These are phyloP conservation scores for Pichia deserticola DNA, from an alignment of 805 yeast species.

Conservation along the genomic window DNA sequence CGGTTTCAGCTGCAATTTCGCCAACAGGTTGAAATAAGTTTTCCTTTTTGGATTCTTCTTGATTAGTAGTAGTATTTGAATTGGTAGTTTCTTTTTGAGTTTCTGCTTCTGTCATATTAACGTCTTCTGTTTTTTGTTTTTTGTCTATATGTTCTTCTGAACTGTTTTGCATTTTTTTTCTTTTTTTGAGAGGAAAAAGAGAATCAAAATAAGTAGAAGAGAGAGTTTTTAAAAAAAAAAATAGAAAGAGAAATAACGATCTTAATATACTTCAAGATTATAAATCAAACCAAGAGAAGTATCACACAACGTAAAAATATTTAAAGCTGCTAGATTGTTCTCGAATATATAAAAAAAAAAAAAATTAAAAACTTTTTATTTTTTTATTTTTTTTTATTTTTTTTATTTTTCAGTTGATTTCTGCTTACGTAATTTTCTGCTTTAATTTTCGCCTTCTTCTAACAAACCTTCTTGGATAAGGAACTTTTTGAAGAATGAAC, in stretches of 20 bases:
- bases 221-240: no score
- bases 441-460: constrained; percentile 11
- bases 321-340: no score
- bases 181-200: background rate
- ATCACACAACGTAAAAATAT: no score
- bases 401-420: no score
- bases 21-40: constrained; percentile 55
- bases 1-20: constrained; percentile 44
- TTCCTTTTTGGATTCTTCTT: constrained; percentile 22
- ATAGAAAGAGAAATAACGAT: no score
- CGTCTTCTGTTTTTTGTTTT: constrained; percentile 21
- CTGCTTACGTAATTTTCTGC: background rate
- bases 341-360: no score
- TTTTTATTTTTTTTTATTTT: no score
- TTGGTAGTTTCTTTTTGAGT: background rate
- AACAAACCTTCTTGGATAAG: constrained; percentile 12
- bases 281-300: no score
- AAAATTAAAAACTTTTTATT: no score
- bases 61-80: background rate
- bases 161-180: background rate
- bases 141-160: constrained; percentile 18
- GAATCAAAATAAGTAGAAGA: no score
- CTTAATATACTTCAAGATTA: no score
- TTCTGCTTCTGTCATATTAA: constrained; percentile 13
- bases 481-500: constrained; percentile 29